Evolutionary conservation across 805 yeast species (phyloP), one percentile per base, ranked within the genome.

Genomic region (Candida xiaguanensis): DNA sequence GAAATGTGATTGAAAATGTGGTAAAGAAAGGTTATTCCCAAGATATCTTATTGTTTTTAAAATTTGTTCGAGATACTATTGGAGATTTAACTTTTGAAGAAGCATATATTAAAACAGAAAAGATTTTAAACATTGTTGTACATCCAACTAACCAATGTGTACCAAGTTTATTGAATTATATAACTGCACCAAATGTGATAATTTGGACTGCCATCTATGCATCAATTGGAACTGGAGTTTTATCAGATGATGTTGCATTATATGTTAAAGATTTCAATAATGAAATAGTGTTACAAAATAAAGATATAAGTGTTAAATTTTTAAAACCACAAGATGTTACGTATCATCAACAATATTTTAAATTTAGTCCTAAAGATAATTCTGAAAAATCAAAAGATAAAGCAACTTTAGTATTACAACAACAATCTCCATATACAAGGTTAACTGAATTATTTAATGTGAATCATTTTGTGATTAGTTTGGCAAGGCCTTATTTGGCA

Each of bases 81-180:
- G 95, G 91, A 2, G 84, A 85, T 51, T 59, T 84, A 57, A 93
- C 99, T 0, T 93, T 93, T 60, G 96, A 91, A 60, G 98, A 93
- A 55, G 95, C 97, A 0, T 88, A 82, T 54, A 68, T 82, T 43
- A 77, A 75, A 45, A 83, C 95, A 0, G 90, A 85, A 32, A 76
- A 85, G 48, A 79, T 87, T 1, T 69, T 91, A 37, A 93, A 91
- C 58, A 80, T 93, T 33, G 82, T 89, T 2, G 83, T 91, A 2
- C 88, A 88, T 59, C 95, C 96, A 2, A 78, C 85, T 0, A 79
- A 80, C 48, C 74, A 74, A 23, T 72, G 82, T 2, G 72, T 85
- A 7, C 93, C 95, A 0, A 72, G 81, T 1, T 66, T 90, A 34
- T 64, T 90, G 46, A 93, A 93, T 61, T 89, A 91, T 57, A 80